Base-by-base conservation (phyloP, 225 moss, liverwort and hornwort genomes). In the Polytrichum commune region DNA sequence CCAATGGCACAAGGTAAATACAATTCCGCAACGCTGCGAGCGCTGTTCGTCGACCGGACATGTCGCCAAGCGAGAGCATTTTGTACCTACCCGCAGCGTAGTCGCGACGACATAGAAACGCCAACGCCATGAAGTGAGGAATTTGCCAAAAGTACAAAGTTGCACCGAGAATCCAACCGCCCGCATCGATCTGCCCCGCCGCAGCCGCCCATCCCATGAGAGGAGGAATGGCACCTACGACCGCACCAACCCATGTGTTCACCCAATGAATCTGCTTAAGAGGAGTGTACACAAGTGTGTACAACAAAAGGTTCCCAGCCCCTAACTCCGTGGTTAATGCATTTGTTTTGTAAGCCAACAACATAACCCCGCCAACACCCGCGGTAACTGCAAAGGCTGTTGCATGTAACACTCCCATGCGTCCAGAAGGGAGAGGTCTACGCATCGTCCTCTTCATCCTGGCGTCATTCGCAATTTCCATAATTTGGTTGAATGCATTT, bases 151-250 rank as follows among this genome's bases (percentile, higher is more conserved):
- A 97, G 33, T 94, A 97, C 5, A 97, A 64, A 7, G 72, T 83
- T 5, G 83, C 85, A 18, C 90, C 93, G 19, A 92, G 86, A 26
- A 97, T 86, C 93, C 93, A 94, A 29, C 89, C 90, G 18, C 92
- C 88, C 2, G 79, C 69, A 65, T 92, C 90, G 10, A 94, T 62
- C 56, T 83, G 84, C 53, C 90, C 88, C 3, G 92, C 63, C 26
- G 92, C 94, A 27, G 90, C 93, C 54, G 92, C 85, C 79, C 84
- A 92, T 77, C 96, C 96, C 88, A 97, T 92, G 27, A 97, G 82
- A 20, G 96, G 96, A 29, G 96, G 96, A 74, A 97, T 86, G 56
- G 94, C 96, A 10, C 96, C 96, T n/a, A 97, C 96, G n/a, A 94
- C 88, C 4, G 96, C 96, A 29, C 96, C 96, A 27, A 97, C 79